A percentile compares a stretch with the other conserved stretches of the same genome.
Conservation (phyloP, 2,329 filamentous ascomycete species). For the Cladosporium colombiae region DNA sequence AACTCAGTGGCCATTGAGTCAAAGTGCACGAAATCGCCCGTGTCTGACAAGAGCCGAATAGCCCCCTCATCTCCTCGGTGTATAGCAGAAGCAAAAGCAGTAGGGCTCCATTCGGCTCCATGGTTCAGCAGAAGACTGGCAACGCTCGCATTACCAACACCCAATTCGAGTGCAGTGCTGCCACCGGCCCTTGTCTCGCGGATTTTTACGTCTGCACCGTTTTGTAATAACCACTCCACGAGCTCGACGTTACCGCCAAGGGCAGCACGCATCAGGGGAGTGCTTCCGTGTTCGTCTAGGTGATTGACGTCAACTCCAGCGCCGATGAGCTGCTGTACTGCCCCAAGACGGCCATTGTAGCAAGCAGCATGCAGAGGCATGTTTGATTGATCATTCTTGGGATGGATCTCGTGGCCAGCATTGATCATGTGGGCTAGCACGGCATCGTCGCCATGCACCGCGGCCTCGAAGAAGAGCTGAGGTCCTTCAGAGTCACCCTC, state of each 20-base stretch:
- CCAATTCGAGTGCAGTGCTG: background rate
- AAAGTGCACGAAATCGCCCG: constrained; percentile 12
- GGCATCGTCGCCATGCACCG: constrained; percentile 16
- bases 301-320: constrained; percentile 20
- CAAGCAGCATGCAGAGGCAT: constrained; percentile 23
- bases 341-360: constrained; percentile 21
- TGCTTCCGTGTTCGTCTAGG: constrained; percentile 21
- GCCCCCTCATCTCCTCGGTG: constrained; percentile 18
- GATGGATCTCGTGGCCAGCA: constrained; percentile 4
- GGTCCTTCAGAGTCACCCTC: background rate
- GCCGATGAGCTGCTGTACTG: constrained; percentile 13
- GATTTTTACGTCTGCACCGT: background rate
- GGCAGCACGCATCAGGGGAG: constrained; percentile 23
- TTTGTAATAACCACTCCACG: constrained; percentile 16
- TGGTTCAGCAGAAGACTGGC: constrained; percentile 18
- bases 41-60: constrained; percentile 16
- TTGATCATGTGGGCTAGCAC: constrained; percentile 19
- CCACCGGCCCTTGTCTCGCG: background rate
- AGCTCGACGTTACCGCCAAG: constrained; percentile 18
- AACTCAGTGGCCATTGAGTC: background rate
- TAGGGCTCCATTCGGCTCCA: constrained; percentile 19
- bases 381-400: background rate
- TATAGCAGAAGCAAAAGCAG: constrained; percentile 20
- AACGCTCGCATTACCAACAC: background rate
- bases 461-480: constrained; percentile 16